Base-by-base conservation (phyloP, 768 basidiomycete genomes). In the Phanerodontia chrysosporium region DNA sequence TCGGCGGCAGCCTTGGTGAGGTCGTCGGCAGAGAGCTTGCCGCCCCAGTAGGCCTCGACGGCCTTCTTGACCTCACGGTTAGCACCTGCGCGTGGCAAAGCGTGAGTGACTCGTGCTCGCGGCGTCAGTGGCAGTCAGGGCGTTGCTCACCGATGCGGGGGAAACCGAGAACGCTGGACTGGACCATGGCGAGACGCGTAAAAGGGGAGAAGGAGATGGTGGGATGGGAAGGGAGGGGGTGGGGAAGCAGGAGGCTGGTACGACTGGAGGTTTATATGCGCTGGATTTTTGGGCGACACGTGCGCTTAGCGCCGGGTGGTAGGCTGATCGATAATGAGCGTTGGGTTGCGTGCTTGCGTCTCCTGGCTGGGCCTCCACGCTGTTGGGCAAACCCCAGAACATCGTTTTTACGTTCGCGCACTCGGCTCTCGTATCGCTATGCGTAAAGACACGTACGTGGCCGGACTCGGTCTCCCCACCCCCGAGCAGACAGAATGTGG, bases 61-160 rank as follows among this genome's bases (percentile, higher is more conserved):
- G 95, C 94, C 81, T 98, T 96, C 80, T 97, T 97, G 62, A 95
- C 84, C 78, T 96, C 93, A 77, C 92, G 92, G 79, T 94, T 89
- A 59, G 87, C 88, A 79, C 93, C 93, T 95, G 64, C 24, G 49
- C 7, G 55, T 58, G 49, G 25, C 46, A 53, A 53, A 53, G 36
- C 52, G 52, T 53, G 12, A 35, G 24, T 42, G 32, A 42, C 39
- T 18, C 39, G 35, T 25, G 22, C 28, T 59, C 22, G 44, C 22
- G 42, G 35, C 28, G 35, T 14, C 44, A 28, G 9, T 24, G 24
- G 9, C 29, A 35, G 36, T 27, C 6, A 13, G 45, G 24, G 39
- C 39, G 32, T 14, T 18, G 70, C 71, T 61, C 61, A 76, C 83
- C 82, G 74, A 83, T 81, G 65, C 82, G 78, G 65, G 83, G 83